These are phyloP conservation scores for Cadophora sp. DNA, from an alignment of 2,329 filamentous ascomycete species.

Conservation along the genomic window DNA sequence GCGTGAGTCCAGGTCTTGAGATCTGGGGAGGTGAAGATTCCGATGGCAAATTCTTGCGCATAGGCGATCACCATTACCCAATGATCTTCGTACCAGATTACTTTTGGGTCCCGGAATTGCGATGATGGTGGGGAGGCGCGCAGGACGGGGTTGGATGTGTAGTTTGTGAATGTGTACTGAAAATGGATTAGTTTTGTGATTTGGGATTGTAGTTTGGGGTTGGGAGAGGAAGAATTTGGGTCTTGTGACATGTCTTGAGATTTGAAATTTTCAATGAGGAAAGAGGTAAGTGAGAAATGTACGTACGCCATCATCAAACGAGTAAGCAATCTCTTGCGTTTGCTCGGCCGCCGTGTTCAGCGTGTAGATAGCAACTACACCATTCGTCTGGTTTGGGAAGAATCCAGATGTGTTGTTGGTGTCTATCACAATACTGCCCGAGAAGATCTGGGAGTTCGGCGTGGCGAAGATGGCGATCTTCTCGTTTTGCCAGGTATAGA, in stretches of 20 bases:
- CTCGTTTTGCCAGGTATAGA: conserved; percentile 71
- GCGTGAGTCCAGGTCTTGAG: conserved; percentile 63
- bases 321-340: conserved; percentile 67
- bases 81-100: conserved; percentile 61
- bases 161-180: conserved; percentile 63
- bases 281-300: background rate
- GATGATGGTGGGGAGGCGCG: conserved; percentile 50
- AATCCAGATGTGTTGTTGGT: conserved; percentile 70
- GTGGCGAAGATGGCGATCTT: conserved; percentile 63
- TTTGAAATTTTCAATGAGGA: background rate
- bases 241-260: no score
- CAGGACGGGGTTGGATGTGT: conserved; percentile 66
- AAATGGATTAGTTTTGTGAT: background rate
- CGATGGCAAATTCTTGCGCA: conserved; percentile 60
- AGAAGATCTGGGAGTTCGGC: conserved; percentile 55
- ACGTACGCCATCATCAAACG: conserved; percentile 58
- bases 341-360: conserved; percentile 51
- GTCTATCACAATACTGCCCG: conserved; percentile 65
- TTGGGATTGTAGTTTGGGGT: no score
- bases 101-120: conserved; percentile 71
- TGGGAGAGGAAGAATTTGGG: no score
- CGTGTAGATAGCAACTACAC: conserved; percentile 66
- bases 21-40: conserved; percentile 66
- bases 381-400: conserved; percentile 65
- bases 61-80: conserved; percentile 67